These are phyloP conservation scores for Cyberlindnera amylophila DNA, from an alignment of 805 yeast genomes.

Conservation along the genomic window DNA sequence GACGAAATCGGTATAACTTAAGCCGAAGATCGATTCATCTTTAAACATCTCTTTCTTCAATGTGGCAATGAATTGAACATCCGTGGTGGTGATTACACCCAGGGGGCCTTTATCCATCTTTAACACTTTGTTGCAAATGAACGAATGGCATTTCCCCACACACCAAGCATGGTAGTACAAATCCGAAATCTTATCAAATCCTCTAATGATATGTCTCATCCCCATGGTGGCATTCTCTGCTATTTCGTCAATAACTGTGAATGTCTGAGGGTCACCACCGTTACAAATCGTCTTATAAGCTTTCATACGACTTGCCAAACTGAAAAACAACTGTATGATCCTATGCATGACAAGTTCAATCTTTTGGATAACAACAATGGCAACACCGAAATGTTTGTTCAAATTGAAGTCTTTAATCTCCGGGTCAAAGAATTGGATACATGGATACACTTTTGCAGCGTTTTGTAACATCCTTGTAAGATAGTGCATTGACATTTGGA, in stretches of 20 bases:
- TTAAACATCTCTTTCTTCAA: slow-evolving; percentile 11
- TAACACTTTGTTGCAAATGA: slow-evolving; percentile 15
- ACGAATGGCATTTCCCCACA: slow-evolving; percentile 21
- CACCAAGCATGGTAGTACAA: slow-evolving; percentile 28
- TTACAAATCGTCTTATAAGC: slow-evolving; percentile 15
- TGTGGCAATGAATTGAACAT: slow-evolving; percentile 11
- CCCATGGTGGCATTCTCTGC: slow-evolving; percentile 2
- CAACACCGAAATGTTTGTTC: slow-evolving; percentile 22
- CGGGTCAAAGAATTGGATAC: slow-evolving; percentile 17
- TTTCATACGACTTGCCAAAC: slow-evolving; percentile 18
- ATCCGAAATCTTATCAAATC: slow-evolving; percentile 16
- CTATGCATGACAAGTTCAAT: slow-evolving; percentile 22
- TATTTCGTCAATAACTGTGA: slow-evolving; percentile 15
- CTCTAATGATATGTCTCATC: slow-evolving; percentile 10
- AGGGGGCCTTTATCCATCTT: slow-evolving; percentile 12
- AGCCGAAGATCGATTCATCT: slow-evolving; percentile 20
- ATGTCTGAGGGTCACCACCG: neutral
- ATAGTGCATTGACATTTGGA: slow-evolving; percentile 15
- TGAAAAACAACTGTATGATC: slow-evolving; percentile 19
- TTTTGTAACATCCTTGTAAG: slow-evolving; percentile 8
- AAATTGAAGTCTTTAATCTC: slow-evolving; percentile 15
- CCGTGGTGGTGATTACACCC: slow-evolving; percentile 5
- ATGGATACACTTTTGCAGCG: slow-evolving; percentile 9
- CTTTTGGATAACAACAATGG: slow-evolving; percentile 19
- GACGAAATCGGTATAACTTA: slow-evolving; percentile 12